Percentiles rank a stretch among this genome's conserved stretches.
These are phyloP conservation scores for Cordyceps pruinosa DNA, from an alignment of 2,329 filamentous ascomycete genomes.

Conservation along the genomic window DNA sequence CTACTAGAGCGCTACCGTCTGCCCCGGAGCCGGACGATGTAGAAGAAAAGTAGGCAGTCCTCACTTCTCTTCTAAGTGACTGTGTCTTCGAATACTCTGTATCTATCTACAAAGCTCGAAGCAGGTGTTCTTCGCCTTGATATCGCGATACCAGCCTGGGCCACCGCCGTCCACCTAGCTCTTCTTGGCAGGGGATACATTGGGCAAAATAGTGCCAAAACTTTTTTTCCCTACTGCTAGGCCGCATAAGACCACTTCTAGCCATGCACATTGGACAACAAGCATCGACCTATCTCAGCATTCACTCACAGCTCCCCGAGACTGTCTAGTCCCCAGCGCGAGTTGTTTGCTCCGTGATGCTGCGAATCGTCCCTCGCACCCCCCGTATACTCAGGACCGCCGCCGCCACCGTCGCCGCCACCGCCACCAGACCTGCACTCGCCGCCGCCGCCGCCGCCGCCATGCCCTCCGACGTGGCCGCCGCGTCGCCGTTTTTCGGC, in stretches of 20 bases:
- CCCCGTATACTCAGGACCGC: not conserved
- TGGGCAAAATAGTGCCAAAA: not conserved
- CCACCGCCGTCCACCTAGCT: constrained; percentile 4
- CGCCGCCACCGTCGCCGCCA: not conserved
- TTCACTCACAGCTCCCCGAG: not conserved
- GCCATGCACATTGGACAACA: too few species aligned
- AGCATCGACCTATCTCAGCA: not conserved
- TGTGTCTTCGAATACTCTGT: not conserved
- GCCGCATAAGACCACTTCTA: constrained; percentile 3
- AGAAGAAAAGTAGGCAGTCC: too few species aligned
- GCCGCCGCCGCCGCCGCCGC: not conserved
- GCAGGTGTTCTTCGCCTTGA: not conserved
- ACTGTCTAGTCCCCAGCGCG: not conserved
- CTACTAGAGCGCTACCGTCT: not conserved
- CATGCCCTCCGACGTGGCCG: constrained; percentile 8
- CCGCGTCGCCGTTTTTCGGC: constrained; percentile 9
- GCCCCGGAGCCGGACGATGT: too few species aligned
- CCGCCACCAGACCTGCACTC: not conserved
- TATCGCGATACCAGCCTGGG: not conserved
- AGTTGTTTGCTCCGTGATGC: not conserved
- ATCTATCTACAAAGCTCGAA: not conserved
- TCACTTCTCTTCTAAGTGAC: too few species aligned
- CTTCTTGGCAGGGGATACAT: constrained; percentile 7
- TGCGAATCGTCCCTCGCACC: not conserved
- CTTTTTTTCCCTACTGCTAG: not conserved